Evolutionary conservation across 2,329 filamentous ascomycete species (phyloP), one percentile per base, ranked within the genome.

Genomic region (Cylindrodendrum hubeiense): DNA sequence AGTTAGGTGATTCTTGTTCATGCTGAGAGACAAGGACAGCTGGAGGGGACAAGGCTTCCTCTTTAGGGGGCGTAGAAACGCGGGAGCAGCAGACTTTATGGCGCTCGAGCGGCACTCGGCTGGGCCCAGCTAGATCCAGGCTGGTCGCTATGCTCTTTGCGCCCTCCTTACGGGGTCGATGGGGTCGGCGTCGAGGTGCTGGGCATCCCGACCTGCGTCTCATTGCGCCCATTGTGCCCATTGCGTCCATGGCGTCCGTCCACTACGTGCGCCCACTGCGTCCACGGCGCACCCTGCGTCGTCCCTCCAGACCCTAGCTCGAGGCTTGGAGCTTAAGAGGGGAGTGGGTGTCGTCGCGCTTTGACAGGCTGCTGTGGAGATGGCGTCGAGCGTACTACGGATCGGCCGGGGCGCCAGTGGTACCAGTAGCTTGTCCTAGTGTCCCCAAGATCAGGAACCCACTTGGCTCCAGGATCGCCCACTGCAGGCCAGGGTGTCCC

Each of bases 11-110:
- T 67, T 67, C 51, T 63, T 56, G 68, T 63, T 73, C 72, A 74
- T 74, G 49, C 68, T 73, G 57, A 47, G 50, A 56, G 44, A 17
- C 28, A 19, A 34, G 28, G 68, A 63, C 63, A 65, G 44, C 44
- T 30, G 28, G 30, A 17, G 54, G 37, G 69, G 67, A 70, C 49
- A 52, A 61, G 28, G 60, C 43, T 59, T 52, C 53, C 67, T 71
- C 59, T 69, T 68, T 70, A 70, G 61, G 62, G 57, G 47, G 55
- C 52, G n/a, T 37, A 17, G 26, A 24, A 43, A 64, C 57, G 70
- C 37, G 68, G 70, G 64, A 69, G 57, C 63, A 67, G 69, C 60
- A 67, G 70, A 47, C 70, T 74, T 74, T 74, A 74, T 71, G 71
- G 70, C 70, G 70, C 69, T 67, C 50, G 37, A 58, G 37, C 46